A percentile compares a stretch with the other conserved stretches of the same genome.
These are phyloP conservation scores for Thecamonas trahens DNA, from an alignment of 78 protist species.

Conservation along the genomic window DNA sequence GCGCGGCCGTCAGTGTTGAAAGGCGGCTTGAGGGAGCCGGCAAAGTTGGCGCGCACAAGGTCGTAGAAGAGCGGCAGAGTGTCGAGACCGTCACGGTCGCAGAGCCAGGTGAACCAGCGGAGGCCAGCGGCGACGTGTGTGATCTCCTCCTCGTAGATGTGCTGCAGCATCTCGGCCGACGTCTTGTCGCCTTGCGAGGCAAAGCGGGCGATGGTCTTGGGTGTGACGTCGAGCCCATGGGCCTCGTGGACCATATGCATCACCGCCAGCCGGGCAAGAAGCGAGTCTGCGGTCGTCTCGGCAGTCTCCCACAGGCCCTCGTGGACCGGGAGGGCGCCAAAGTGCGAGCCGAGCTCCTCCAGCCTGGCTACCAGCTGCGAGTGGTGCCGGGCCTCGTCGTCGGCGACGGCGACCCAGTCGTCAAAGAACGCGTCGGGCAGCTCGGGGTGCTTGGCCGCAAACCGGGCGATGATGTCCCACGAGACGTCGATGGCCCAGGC, in stretches of 20 bases:
- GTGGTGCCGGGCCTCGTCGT: conserved; percentile 1
- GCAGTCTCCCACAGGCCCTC: conserved; percentile 4
- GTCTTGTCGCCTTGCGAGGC: no score
- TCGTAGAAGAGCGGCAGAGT: not conserved
- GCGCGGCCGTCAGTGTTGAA: not conserved
- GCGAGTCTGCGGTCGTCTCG: not conserved
- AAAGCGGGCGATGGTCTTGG: no score
- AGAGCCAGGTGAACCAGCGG: not conserved
- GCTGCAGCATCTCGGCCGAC: not conserved
- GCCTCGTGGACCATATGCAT: conserved; percentile 31
- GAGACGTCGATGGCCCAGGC: conserved; percentile 19
- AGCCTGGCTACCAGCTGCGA: not conserved
- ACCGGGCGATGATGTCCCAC: conserved; percentile 23
- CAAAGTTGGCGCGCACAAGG: not conserved
- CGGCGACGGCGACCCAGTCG: not conserved
- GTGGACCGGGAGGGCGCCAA: conserved; percentile 14
- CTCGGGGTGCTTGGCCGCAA: not conserved
- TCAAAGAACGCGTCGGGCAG: not conserved
- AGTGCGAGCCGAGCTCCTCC: conserved; percentile 2
- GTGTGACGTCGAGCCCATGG: conserved; percentile 1
- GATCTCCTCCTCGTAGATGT: not conserved
- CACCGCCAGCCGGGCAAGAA: conserved; percentile 22
- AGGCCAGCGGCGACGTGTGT: conserved; percentile 10
- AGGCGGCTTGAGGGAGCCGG: conserved; percentile 5
- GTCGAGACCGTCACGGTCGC: not conserved